These are phyloP conservation scores for Scheffersomyces amazonensis DNA, from an alignment of 805 yeast species.

Conservation along the genomic window DNA sequence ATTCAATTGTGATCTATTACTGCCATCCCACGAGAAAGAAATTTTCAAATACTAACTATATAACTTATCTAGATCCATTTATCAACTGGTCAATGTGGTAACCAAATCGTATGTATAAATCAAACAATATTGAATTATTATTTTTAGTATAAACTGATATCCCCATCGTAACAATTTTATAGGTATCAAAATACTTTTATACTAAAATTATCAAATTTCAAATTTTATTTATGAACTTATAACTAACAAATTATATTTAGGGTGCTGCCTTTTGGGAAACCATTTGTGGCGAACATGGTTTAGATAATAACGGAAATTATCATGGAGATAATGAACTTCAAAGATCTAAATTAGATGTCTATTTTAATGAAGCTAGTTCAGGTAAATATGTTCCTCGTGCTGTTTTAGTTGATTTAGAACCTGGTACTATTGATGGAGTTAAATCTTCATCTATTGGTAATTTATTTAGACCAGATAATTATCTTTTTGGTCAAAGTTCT, in stretches of 20 bases:
- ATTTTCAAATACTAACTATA: slow-evolving; percentile 5
- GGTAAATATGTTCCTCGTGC: slow-evolving; percentile 94
- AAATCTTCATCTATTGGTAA: slow-evolving; percentile 78
- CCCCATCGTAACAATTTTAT: too few species aligned
- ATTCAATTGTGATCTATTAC: too few species aligned
- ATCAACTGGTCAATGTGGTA: slow-evolving; percentile 98
- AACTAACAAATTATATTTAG: slow-evolving; percentile 29
- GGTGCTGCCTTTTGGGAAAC: slow-evolving; percentile 96
- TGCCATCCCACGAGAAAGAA: too few species aligned
- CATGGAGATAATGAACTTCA: slow-evolving; percentile 48
- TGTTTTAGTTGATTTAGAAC: slow-evolving; percentile 88
- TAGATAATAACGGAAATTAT: slow-evolving; percentile 71
- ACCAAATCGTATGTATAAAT: slow-evolving; percentile 71
- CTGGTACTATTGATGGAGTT: slow-evolving; percentile 88
- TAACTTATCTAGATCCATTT: slow-evolving; percentile 67
- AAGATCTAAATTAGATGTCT: slow-evolving; percentile 66
- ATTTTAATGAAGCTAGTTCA: slow-evolving; percentile 81
- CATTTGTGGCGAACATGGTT: slow-evolving; percentile 84
- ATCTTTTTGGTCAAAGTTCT: slow-evolving; percentile 83
- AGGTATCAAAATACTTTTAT: too few species aligned
- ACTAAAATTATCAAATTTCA: too few species aligned
- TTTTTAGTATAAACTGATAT: too few species aligned
- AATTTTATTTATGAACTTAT: not conserved
- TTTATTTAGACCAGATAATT: slow-evolving; percentile 89
- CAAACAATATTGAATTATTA: too few species aligned